These are phyloP conservation scores for Corylus avellana DNA, from an alignment of 306 rosid species.

Conservation along the genomic window DNA sequence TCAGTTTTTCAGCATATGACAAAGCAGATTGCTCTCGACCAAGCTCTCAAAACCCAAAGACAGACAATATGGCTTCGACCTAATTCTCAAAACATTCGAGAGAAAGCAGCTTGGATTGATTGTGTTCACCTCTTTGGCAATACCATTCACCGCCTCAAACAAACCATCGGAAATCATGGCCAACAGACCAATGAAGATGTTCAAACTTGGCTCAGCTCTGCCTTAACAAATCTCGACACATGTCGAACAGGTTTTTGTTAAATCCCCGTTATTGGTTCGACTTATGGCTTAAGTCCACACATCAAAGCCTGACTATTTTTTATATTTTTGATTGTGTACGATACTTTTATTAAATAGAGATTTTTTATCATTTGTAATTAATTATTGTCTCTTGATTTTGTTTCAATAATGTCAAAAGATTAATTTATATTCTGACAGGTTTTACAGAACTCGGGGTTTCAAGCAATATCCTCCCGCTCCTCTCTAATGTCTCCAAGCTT, in stretches of 20 bases:
- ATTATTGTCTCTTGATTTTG: no score
- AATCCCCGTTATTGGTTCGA: no score
- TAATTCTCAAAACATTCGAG: background rate
- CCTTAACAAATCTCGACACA: constrained; percentile 12
- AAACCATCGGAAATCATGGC: background rate
- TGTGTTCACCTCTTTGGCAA: background rate
- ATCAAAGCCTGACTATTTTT: no score
- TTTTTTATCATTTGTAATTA: no score
- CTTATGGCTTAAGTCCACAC: no score
- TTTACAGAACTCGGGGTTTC: background rate
- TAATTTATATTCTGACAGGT: background rate
- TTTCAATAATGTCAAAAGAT: no score
- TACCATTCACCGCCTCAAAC: background rate
- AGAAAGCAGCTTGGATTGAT: background rate
- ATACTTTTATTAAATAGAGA: no score
- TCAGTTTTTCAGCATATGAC: background rate
- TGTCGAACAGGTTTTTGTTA: background rate
- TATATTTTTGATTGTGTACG: no score
- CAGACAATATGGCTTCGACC: background rate
- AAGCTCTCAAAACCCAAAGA: no score
- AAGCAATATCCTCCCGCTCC: background rate
- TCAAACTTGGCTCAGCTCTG: constrained; percentile 8
- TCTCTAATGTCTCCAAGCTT: constrained; percentile 1
- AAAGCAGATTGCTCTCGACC: background rate
- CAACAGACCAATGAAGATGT: background rate